Base-by-base conservation (phyloP, 768 basidiomycete genomes). In the Kwoniella pini region DNA sequence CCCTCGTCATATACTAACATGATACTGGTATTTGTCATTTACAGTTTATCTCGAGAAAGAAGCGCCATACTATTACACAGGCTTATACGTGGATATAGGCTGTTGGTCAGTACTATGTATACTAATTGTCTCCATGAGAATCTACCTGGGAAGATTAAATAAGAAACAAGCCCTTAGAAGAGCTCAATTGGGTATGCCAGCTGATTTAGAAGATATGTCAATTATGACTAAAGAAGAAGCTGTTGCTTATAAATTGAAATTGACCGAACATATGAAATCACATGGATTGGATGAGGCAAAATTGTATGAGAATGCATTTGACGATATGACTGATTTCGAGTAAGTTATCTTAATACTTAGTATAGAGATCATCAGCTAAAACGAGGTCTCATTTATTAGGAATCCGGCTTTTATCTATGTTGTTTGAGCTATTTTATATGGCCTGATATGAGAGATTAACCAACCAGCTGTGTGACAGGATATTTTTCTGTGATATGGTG, bases 281-380 rank as follows among this genome's bases (percentile, higher is more conserved):
- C 27, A 60, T 13, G 66, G 66, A 7, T 30, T 61, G 42, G 61
- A 68, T 30, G 39, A 49, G 40, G 40, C 58, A 22, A 62, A 67
- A 46, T 46, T 71, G 30, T 67, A 70, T 56, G 63, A 60, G 40
- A 44, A 62, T 33, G 62, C 67, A n/a, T 76, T 72, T 45, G 70
- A 74, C 60, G 72, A 76, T 54, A 57, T 72, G 72, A 73, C 72
- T 17, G 72, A 72, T 54, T 67, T 55, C 30, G 62, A 73, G 57
- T 58, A 38, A 58, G 57, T 58, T n/a, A n/a, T n/a, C n/a, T n/a
- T n/a, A n/a, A n/a, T n/a, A n/a, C n/a, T n/a, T n/a, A n/a, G n/a
- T n/a, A n/a, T n/a, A 31, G 19, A 22, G 42, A 7, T 21, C 4
- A 10, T 30, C n/a, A 19, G 30, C 26, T 40, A n/a, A 43, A 13